Evolutionary conservation across 495 filamentous ascomycete genomes (phyloP).

Genomic region (Lasiosphaeris hirsuta): DNA sequence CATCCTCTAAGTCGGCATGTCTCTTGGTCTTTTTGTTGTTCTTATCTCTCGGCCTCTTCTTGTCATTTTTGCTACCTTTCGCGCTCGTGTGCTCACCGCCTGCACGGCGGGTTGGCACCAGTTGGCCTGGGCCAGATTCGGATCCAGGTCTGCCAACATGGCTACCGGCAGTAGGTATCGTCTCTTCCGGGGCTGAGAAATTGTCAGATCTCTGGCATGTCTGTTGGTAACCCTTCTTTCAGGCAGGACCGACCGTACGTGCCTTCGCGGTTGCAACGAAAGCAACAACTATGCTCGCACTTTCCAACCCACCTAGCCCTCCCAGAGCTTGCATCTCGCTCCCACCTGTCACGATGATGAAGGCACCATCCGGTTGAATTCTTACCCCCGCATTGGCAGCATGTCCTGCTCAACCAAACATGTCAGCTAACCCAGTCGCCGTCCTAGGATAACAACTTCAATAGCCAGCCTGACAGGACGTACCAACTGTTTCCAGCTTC

Average conservation of each 20-base stretch:
- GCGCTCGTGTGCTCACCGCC: not conserved
- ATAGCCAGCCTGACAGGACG: not conserved
- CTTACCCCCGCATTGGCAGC: constrained; percentile 6
- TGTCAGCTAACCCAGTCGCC: too few species aligned
- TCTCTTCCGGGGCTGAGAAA: not conserved
- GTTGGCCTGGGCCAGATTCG: not conserved
- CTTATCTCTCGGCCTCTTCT: not conserved
- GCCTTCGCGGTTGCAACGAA: constrained; percentile 1
- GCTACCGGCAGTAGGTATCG: too few species aligned
- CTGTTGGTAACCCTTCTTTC: not conserved
- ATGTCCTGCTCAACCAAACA: constrained; percentile 1
- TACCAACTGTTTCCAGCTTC: constrained; percentile 9
- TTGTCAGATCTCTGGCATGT: not conserved
- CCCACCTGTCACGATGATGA: constrained; percentile 9
- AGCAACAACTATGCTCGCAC: constrained; percentile 10
- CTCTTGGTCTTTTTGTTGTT: not conserved
- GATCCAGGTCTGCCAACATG: not conserved
- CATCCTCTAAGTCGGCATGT: not conserved
- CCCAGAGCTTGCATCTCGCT: not conserved
- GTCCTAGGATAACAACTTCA: too few species aligned
- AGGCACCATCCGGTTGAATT: constrained; percentile 8
- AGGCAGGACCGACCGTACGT: not conserved
- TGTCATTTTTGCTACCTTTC: not conserved
- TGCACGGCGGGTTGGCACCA: not conserved
- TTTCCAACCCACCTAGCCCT: constrained; percentile 6